Base-by-base conservation (phyloP, 1,284 basidiomycete genomes). In the Rhodofomes roseus region DNA sequence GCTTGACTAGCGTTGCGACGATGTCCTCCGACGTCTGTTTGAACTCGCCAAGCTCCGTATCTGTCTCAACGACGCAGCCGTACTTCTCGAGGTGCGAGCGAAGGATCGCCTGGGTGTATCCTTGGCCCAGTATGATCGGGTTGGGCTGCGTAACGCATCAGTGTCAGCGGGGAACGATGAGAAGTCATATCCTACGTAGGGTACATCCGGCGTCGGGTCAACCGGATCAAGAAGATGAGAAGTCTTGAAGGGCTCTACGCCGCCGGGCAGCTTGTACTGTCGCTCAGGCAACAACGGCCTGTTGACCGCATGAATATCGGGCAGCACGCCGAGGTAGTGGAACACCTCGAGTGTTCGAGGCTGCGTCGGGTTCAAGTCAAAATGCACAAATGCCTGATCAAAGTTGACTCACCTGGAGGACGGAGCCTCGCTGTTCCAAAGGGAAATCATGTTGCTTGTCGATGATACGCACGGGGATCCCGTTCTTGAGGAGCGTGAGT, bases 11-110 rank as follows among this genome's bases (percentile, higher is more conserved):
- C 12, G 54, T 59, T 4, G 57, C 65, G 2, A 54, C 56, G 22
- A 75, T 72, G 1, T 53, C 56, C 9, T 71, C 64, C 0, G 53
- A 54, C 29, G 65, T 53, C 55, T 77, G 73, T 46, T 65, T 61
- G 18, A 74, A 54, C 1, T 60, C 43, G 9, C 64, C 40, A 1
- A 76, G 67, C 58, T 74, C 74, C 0, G 68, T 70, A 1, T 64
- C 64, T 1, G 71, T 59, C 57, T 77, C 75, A 6, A 76, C 68
- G 3, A 63, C 44, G 16, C 69, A 57, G 9, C 68, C 68, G 27
- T 61, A 58, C 31, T 64, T 65, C 43, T 62, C 62, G 2, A 77
- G 66, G 43, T 74, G 71, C 4, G 61, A 29, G 4, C 73, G 70
- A 8, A 77, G 61, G 29, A 76, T 67, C 5, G 50, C 62, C 55